These are phyloP conservation scores for Vanilla planifolia DNA, from an alignment of 106 monocot species.

Conservation along the genomic window DNA sequence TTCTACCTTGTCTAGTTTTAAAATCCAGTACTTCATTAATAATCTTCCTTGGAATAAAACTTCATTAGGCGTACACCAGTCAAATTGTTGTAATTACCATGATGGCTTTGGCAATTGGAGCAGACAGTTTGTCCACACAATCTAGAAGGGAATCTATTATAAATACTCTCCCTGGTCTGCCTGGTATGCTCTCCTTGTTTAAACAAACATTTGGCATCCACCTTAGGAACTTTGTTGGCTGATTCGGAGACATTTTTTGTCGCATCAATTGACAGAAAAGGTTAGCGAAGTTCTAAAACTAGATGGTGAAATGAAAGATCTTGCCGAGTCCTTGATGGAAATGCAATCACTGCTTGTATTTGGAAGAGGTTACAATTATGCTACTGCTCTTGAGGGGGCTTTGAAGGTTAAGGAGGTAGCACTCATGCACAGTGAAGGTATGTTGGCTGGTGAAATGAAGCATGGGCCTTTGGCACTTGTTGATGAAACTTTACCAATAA, in stretches of 20 bases:
- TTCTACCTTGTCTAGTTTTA: not conserved
- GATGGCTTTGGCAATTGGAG: slow-evolving; percentile 93
- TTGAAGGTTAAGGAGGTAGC: slow-evolving; percentile 96
- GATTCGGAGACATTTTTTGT: not conserved
- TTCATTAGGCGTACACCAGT: slow-evolving; percentile 82
- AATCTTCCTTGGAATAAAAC: not conserved
- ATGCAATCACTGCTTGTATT: slow-evolving; percentile 80
- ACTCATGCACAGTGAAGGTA: slow-evolving; percentile 92
- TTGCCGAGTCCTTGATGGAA: slow-evolving; percentile 70
- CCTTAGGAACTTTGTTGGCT: not conserved
- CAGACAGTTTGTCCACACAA: slow-evolving; percentile 67
- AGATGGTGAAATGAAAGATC: slow-evolving; percentile 77
- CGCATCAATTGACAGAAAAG: slow-evolving; percentile 31
- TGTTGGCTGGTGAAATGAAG: slow-evolving; percentile 99
- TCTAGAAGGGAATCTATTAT: slow-evolving; percentile 67
- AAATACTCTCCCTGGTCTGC: slow-evolving; percentile 41
- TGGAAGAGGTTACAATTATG: slow-evolving; percentile 95
- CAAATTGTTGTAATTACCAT: slow-evolving; percentile 90
- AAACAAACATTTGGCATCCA: not conserved
- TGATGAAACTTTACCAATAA: slow-evolving; percentile 90
- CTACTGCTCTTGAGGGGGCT: slow-evolving; percentile 93
- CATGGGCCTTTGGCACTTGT: slow-evolving; percentile 96
- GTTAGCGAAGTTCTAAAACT: slow-evolving; percentile 70
- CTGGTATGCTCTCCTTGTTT: slow-evolving; percentile 34
- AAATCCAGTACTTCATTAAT: not conserved